A percentile compares a stretch with the other conserved stretches of the same genome.
Evolutionary conservation across 768 basidiomycete species (phyloP).

Genomic region (Rhodotorula diobovata): DNA sequence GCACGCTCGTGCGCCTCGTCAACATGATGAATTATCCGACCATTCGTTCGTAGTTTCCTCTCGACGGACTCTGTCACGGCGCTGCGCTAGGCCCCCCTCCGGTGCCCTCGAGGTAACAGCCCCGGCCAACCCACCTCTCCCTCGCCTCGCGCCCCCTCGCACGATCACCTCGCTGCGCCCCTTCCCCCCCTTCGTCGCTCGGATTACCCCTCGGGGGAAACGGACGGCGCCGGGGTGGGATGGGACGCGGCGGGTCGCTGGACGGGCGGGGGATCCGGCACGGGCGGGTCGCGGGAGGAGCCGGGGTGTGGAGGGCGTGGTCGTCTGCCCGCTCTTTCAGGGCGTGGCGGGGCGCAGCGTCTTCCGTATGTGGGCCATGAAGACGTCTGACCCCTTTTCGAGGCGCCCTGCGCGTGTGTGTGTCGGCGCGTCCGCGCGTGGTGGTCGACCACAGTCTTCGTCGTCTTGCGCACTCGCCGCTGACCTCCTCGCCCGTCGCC

Average conservation of each 20-base stretch:
- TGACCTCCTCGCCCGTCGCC: not conserved
- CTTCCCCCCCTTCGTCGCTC: not conserved
- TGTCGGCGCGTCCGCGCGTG: no score
- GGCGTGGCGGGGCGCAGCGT: not conserved
- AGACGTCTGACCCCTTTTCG: not conserved
- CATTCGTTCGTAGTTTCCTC: slow-evolving; percentile 12
- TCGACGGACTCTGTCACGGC: not conserved
- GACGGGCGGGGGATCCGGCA: not conserved
- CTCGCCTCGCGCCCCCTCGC: not conserved
- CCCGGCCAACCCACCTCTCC: not conserved
- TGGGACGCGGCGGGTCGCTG: not conserved
- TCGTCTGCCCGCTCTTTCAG: not conserved
- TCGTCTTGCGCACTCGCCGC: not conserved
- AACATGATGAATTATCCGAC: not conserved
- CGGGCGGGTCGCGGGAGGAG: not conserved
- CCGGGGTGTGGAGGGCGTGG: not conserved
- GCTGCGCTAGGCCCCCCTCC: not conserved
- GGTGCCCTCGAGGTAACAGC: not conserved
- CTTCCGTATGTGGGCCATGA: not conserved
- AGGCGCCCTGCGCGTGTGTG: not conserved
- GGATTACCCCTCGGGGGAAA: not conserved
- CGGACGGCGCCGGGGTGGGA: not conserved
- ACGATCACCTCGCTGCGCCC: not conserved
- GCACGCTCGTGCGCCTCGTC: not conserved
- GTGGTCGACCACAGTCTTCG: not conserved